Base-by-base conservation (phyloP, 2,329 filamentous ascomycete genomes). In the Colletotrichum magnum region DNA sequence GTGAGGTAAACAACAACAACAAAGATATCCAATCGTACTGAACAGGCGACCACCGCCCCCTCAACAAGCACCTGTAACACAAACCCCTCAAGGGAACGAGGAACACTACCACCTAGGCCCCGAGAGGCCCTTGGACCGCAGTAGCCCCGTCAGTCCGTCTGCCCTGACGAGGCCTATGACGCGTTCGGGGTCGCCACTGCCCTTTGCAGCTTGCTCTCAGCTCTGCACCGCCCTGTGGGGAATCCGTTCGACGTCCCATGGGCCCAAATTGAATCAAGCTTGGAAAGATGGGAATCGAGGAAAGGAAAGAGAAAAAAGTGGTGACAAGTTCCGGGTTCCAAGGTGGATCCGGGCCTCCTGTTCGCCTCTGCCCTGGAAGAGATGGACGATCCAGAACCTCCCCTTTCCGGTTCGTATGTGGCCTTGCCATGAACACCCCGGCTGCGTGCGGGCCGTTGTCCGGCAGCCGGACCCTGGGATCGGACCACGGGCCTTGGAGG, bases 91-190 rank as follows among this genome's bases (percentile, higher is more conserved):
- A 36, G 32, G 32, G 12, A 26, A 32, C 43, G 45, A 51, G 21
- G 6, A 51, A 21, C 48, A 41, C 18, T 21, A 45, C 47, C 32
- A 43, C 47, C 47, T 41, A 36, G 39, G 52, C 21, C 16, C 16
- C 21, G 50, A 36, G 15, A 15, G 5, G 48, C 60, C 47, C 52
- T 52, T 24, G 21, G 21, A 41, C 26, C 13, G 47, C 53, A 50
- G 61, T 36, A 54, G 54, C 50, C 56, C 43, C 50, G 21, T 59
- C 62, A 21, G 62, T 61, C 56, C 54, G 21, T 59, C 62, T 36
- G 62, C 66, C 56, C 54, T 60, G 56, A 69, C 66, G 66, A 69
- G 66, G 66, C 56, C 56, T 52, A 69, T 69, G 66, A 69, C 66
- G 66, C 61, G 61, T 69, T 59, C 61, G 36, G 56, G 16, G 58